Percentiles rank a stretch among this genome's conserved stretches.
phyloP scores from a whole-genome alignment of 2,329 filamentous ascomycete species.

The Penicillium decumbens region DNA sequence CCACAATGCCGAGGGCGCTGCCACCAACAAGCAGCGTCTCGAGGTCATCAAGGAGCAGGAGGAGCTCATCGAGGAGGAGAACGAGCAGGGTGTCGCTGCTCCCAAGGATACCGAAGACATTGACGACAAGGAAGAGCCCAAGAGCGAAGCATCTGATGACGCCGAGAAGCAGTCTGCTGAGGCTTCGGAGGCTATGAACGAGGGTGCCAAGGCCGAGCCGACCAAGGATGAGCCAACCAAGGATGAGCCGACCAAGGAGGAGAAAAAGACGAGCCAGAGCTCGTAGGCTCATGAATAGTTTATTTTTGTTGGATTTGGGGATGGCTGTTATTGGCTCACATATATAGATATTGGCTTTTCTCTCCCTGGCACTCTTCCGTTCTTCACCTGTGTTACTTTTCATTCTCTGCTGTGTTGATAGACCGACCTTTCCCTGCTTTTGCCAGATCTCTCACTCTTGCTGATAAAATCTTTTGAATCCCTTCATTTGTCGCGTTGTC shows the following conservation, averaged over 20 bases:
- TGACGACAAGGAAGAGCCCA: constrained; percentile 76
- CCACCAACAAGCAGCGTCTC: constrained; percentile 97
- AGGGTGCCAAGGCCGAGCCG: constrained; percentile 35
- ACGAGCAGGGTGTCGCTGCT: constrained; percentile 74
- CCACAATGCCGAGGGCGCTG: constrained; percentile 90
- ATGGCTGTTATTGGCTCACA: constrained; percentile 2
- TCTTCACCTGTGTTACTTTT: constrained; percentile 22
- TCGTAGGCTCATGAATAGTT: constrained; percentile 13
- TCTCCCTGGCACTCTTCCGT: constrained; percentile 10
- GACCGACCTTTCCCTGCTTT: constrained; percentile 13
- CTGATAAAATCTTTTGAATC: constrained; percentile 5
- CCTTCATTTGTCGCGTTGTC: background rate
- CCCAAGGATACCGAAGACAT: constrained; percentile 87
- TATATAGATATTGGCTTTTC: constrained; percentile 15
- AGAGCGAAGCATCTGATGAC: constrained; percentile 47
- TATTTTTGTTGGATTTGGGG: constrained; percentile 9
- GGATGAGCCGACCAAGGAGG: constrained; percentile 17
- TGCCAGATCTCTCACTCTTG: constrained; percentile 4
- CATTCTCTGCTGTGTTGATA: constrained; percentile 20
- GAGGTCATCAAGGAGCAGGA: constrained; percentile 98
- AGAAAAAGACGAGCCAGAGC: constrained; percentile 26
- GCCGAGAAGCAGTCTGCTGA: constrained; percentile 44
- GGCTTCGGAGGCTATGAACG: constrained; percentile 41
- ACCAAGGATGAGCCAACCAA: too few species aligned
- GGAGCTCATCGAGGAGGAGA: constrained; percentile 95